Percentiles rank a stretch among this genome's conserved stretches.
Conservation (phyloP, 805 yeast species). For the Pichia occidentalis region DNA sequence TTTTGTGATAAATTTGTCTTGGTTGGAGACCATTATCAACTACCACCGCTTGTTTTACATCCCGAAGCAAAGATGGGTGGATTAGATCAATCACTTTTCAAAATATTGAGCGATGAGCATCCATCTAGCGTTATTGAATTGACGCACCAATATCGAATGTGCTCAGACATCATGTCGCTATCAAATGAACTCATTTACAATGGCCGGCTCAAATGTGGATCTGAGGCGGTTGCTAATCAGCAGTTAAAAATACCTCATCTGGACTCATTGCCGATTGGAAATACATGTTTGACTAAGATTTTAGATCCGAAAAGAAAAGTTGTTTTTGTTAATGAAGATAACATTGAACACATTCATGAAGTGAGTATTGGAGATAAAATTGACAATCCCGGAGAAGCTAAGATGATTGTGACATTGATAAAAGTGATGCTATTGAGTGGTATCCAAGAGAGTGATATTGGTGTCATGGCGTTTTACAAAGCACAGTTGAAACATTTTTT, state of each 20-base stretch:
- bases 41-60: conserved; percentile 80
- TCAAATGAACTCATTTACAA: conserved; percentile 76
- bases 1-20: conserved; percentile 72
- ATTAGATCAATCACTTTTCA: conserved; percentile 71
- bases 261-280: conserved; percentile 19
- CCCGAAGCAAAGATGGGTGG: conserved; percentile 60
- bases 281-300: conserved; percentile 26
- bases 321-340: conserved; percentile 74
- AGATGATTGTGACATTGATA: conserved; percentile 54
- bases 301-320: conserved; percentile 56
- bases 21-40: conserved; percentile 95
- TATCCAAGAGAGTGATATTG: conserved; percentile 52
- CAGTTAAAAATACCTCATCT: conserved; percentile 42
- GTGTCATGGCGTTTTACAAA: conserved; percentile 84
- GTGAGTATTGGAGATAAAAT: conserved; percentile 54
- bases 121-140: conserved; percentile 75
- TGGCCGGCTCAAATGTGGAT: conserved; percentile 73
- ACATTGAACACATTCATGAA: conserved; percentile 49
- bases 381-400: conserved; percentile 69
- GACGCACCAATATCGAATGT: conserved; percentile 87
- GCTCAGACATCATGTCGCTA: conserved; percentile 76
- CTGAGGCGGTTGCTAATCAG: conserved; percentile 53
- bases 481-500: conserved; percentile 60
- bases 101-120: conserved; percentile 59
- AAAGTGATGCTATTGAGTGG: conserved; percentile 55